Evolutionary conservation across 345 rosid species (phyloP), one percentile per base, ranked within the genome.

Genomic region (Adansonia digitata): DNA sequence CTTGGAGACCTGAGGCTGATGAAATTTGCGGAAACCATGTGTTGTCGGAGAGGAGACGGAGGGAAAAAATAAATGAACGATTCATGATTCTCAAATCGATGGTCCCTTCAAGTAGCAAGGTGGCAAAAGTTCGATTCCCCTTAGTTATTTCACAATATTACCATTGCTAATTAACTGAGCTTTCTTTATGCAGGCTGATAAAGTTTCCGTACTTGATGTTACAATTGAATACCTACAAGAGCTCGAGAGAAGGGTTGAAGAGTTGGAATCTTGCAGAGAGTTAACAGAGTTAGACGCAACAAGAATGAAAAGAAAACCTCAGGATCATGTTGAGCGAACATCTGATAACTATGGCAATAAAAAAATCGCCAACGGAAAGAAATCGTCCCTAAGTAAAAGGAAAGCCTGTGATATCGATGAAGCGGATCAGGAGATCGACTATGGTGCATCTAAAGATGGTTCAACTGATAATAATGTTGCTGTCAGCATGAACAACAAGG

Each of bases 191-290:
- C 88, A 96, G 98, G 82, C 73, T 20, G 97, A 92, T 77, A 83
- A 89, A 74, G 86, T 89, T 43, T 84, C 94, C 0, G 84, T 92
- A 77, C 89, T 96, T 77, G 98, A 96, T 73, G 90, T 85, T 76
- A 86, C 99, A 5, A 93, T 96, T 40, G 82, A 83, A 71, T 90
- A 89, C 72, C 81, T 93, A 14, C 88, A 88, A 78, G 91, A 87
- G 78, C 87, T 96, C 0, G 89, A 84, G 74, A 93, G 78, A 78
- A 86, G 85, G 55, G 92, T 92, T 66, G 83, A 83, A 73, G 92
- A 92, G 69, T 29, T 96, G 74, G 91, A 90, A 81, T 79, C 92
- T 35, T 72, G 80, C 65, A 77, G 71, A 69, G 84, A 80, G 43
- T 63, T 76, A 2, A 73, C 79, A 0, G 94, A 84, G 10, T 71